These are phyloP conservation scores for Daldinia eschscholtzii DNA, from an alignment of 2,329 filamentous ascomycete species.

Conservation along the genomic window DNA sequence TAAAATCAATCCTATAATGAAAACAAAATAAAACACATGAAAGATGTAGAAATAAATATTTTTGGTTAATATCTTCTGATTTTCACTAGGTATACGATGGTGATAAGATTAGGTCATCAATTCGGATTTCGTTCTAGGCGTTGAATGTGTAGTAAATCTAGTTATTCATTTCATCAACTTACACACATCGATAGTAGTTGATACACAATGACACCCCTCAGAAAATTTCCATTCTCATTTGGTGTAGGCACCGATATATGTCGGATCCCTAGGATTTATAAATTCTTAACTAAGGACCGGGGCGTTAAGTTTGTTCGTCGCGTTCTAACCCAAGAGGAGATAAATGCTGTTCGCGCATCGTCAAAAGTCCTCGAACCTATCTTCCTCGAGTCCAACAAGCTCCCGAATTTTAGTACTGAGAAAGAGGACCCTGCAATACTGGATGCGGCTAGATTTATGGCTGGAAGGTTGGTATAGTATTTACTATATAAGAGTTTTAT, in stretches of 20 bases:
- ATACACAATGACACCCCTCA: slow-evolving; percentile 39
- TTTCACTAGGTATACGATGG: not conserved
- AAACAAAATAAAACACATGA: not conserved
- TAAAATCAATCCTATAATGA: not conserved
- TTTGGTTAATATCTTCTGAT: no score
- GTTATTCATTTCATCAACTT: not conserved
- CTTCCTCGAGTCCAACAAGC: not conserved
- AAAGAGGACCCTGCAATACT: slow-evolving; percentile 49
- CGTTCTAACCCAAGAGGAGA: slow-evolving; percentile 61
- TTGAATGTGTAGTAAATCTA: not conserved
- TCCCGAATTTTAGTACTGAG: not conserved
- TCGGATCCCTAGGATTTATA: slow-evolving; percentile 72
- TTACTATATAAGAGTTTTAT: not conserved
- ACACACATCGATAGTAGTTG: not conserved
- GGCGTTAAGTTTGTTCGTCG: slow-evolving; percentile 62
- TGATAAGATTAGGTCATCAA: slow-evolving; percentile 8
- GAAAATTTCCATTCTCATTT: slow-evolving; percentile 72
- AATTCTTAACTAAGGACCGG: slow-evolving; percentile 62
- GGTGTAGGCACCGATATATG: slow-evolving; percentile 85
- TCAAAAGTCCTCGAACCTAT: slow-evolving; percentile 31
- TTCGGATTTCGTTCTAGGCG: not conserved
- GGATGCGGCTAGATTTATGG: slow-evolving; percentile 58
- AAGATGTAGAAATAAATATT: no score
- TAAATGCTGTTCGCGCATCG: slow-evolving; percentile 28
- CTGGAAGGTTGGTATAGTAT: slow-evolving; percentile 57